Evolutionary conservation across 805 yeast species (phyloP), one percentile per base, ranked within the genome.

Genomic region (Kodamaea kaohsiungensis): DNA sequence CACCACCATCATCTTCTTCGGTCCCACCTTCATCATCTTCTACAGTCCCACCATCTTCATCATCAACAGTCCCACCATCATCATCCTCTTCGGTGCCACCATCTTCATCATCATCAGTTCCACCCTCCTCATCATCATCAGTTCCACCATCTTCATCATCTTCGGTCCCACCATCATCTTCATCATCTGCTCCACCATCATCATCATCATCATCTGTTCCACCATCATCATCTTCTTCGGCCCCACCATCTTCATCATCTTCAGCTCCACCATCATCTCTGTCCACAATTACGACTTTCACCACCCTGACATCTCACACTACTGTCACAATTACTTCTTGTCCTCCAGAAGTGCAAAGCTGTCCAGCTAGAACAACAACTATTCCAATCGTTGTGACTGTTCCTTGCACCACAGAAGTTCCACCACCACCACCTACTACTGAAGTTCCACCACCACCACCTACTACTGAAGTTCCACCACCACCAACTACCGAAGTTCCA

Each of bases 241-340:
- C 27, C 27, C 45, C 19, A 42, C 22, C 45, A 15, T 9, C 33
- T 7, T n/a, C 46, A 8, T 8, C 46, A 3, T 25, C 46, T 12
- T 18, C 22, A 8, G 8, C 27, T 10, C 15, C 47, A 10, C 47
- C 47, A 19, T 22, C 8, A 16, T 43, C 47, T 7, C 16, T 19
- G 17, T 13, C 46, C 2, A 16, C 33, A 10, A 25, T 22, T 37
- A 45, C 48, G 13, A n/a, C 39, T 15, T 46, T 15, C 48, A 46
- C 48, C 33, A 47, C 49, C 17, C 38, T 35, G 43, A 58, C 63
- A 53, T 51, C 66, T 53, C 55, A 69, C 69, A 52, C 72, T 52
- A 30, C 60, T 58, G 60, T 60, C 55, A 59, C 67, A 55, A 48
- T 65, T 63, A 59, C 70, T 56, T 59, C 68, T 53, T 56, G 68